Evolutionary conservation across 768 basidiomycete genomes (phyloP), one percentile per base, ranked within the genome.

Genomic region (Auricularia sp.): DNA sequence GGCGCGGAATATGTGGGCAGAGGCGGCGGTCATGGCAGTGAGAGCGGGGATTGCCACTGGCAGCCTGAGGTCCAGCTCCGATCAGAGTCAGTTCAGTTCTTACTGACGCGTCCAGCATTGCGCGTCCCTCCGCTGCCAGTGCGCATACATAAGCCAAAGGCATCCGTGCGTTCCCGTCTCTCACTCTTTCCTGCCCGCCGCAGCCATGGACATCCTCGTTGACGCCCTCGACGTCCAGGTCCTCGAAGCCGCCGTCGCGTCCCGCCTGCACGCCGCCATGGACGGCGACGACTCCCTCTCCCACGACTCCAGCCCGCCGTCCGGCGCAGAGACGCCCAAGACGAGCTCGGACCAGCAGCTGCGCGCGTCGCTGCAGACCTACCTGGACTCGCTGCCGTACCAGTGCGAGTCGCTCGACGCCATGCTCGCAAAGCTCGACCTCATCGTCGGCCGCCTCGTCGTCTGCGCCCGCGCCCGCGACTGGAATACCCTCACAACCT

Each of bases 381-480:
- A 90, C 75, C 77, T 89, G 66, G 79, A 82, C 70, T 80, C 86
- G 16, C 71, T 90, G 44, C 91, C 90, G 2, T 92, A 92, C 72
- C 74, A 84, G 70, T 85, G 85, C 74, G 90, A 92, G 72, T 77
- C 87, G 29, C 72, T 82, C 59, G 83, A 87, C 66, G 83, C 85
- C 63, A 92, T 93, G 89, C 83, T 87, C 63, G 72, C 75, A 35
- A 82, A 83, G 68, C 81, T 92, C 7, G 87, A 89, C 69, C 71
- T 79, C 61, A 90, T 93, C 68, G 79, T 91, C 10, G 79, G 82
- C 54, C 88, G 82, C 75, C 83, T 93, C 58, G 76, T 79, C 66
- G 77, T 90, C 29, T 88, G 87, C 67, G 87, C 85, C n/a, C 84
- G 85, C 72, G 78, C 86, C 61, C 85, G 84, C 77, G 87, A 89